Percentiles rank a stretch among this genome's conserved stretches.
Conservation (phyloP, 202 grass and related monocot species). For the Schoenoplectus tabernaemontani region DNA sequence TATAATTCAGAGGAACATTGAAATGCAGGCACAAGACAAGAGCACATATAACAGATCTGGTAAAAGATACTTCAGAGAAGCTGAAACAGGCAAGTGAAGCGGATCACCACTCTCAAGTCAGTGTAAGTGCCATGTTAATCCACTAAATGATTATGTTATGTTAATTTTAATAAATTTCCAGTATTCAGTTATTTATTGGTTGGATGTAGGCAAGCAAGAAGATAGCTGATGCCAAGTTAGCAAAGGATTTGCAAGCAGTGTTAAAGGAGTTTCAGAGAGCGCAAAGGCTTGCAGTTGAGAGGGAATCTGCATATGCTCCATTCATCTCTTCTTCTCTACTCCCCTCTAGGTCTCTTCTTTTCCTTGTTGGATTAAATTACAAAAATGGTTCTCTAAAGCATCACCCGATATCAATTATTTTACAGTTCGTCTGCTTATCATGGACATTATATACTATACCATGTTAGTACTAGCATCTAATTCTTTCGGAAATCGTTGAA, state of each 20-base stretch:
- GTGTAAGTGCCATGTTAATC: constrained; percentile 35
- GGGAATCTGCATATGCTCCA: constrained; percentile 93
- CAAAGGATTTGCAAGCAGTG: constrained; percentile 90
- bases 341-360: constrained; percentile 45
- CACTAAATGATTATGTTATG: neutral
- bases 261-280: constrained; percentile 91
- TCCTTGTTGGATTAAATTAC: neutral
- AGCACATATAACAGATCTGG: constrained; percentile 51
- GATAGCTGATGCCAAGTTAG: constrained; percentile 93
- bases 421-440: neutral
- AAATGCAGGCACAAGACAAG: constrained; percentile 70
- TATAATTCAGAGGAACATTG: neutral
- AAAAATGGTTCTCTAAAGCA: neutral
- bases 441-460: neutral
- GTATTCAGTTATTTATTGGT: constrained; percentile 17
- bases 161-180: neutral
- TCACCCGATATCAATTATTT: neutral
- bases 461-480: neutral
- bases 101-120: constrained; percentile 62
- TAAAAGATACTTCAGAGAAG: constrained; percentile 86
- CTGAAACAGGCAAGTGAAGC: constrained; percentile 85
- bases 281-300: constrained; percentile 74
- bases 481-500: neutral
- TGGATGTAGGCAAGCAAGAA: constrained; percentile 80
- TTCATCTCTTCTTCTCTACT: constrained; percentile 57